Evolutionary conservation across 768 basidiomycete species (phyloP).

Genomic region (Coprinopsis sp.): DNA sequence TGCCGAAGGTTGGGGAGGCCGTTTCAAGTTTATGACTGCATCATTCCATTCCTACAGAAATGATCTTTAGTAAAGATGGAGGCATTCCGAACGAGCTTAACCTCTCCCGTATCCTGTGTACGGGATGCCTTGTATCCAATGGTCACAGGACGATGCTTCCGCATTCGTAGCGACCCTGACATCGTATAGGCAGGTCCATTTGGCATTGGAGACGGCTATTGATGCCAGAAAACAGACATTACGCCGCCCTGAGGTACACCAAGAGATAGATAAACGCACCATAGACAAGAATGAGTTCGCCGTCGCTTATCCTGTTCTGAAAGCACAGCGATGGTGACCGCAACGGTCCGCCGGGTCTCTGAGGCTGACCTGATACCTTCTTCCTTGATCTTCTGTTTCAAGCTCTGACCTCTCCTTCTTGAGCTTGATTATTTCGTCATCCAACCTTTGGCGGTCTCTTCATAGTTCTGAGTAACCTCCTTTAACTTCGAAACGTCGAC

Average conservation of each 20-base stretch:
- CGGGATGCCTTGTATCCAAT: slow-evolving; percentile 38
- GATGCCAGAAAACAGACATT: background rate
- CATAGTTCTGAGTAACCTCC: slow-evolving; percentile 26
- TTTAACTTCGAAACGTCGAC: slow-evolving; percentile 23
- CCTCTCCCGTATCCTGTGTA: slow-evolving; percentile 40
- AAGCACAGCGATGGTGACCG: slow-evolving; percentile 32
- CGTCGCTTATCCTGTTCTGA: slow-evolving; percentile 30
- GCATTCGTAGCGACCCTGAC: slow-evolving; percentile 36
- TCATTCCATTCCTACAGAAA: slow-evolving; percentile 35
- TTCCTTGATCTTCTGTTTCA: slow-evolving; percentile 18
- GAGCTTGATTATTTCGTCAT: slow-evolving; percentile 25
- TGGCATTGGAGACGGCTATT: slow-evolving; percentile 34
- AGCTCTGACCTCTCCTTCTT: slow-evolving; percentile 21
- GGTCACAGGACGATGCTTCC: slow-evolving; percentile 29
- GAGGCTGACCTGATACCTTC: slow-evolving; percentile 14
- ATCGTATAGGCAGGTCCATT: slow-evolving; percentile 37
- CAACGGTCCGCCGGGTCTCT: slow-evolving; percentile 7
- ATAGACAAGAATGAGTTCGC: slow-evolving; percentile 35
- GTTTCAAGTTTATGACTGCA: slow-evolving; percentile 41
- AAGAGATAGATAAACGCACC: slow-evolving; percentile 22
- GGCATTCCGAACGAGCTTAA: background rate
- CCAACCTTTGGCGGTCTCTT: slow-evolving; percentile 28
- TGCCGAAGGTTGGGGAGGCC: slow-evolving; percentile 35
- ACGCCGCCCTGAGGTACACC: background rate
- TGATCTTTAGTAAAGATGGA: background rate